These are phyloP conservation scores for Hypoxylon trugodes DNA, from an alignment of 495 filamentous ascomycete genomes.

Conservation along the genomic window DNA sequence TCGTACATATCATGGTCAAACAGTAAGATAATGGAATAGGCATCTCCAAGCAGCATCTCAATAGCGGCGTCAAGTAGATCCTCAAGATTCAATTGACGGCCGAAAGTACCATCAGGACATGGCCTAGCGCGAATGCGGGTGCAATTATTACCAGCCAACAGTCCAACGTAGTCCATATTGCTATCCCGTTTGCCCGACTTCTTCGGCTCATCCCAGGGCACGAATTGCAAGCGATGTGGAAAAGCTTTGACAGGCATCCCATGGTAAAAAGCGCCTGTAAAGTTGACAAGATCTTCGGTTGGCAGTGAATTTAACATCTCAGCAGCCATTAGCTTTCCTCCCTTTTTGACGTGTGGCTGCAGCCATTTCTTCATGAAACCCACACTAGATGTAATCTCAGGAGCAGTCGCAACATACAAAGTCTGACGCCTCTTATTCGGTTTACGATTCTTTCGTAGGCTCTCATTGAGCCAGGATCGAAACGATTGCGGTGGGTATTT, in stretches of 20 bases:
- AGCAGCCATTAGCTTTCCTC: background rate
- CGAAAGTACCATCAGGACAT: constrained; percentile 57
- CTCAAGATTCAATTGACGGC: constrained; percentile 66
- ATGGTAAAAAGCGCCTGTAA: constrained; percentile 69
- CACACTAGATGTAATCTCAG: constrained; percentile 47
- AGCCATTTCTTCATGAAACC: constrained; percentile 52
- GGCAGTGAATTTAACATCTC: constrained; percentile 26
- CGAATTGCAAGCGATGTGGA: constrained; percentile 49
- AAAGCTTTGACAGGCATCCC: constrained; percentile 61
- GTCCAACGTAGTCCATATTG: constrained; percentile 50
- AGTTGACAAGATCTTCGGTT: constrained; percentile 54
- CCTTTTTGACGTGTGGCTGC: constrained; percentile 24
- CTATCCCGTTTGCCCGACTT: constrained; percentile 16
- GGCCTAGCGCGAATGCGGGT: constrained; percentile 64
- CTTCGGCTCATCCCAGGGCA: constrained; percentile 53
- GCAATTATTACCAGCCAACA: constrained; percentile 45
- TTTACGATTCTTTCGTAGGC: constrained; percentile 57
- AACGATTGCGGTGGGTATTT: constrained; percentile 66
- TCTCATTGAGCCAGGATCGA: constrained; percentile 59
- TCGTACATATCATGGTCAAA: constrained; percentile 72
- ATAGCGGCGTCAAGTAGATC: constrained; percentile 70
- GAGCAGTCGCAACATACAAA: constrained; percentile 62
- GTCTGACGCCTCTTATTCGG: constrained; percentile 57
- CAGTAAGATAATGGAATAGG: constrained; percentile 66
- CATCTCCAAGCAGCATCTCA: constrained; percentile 64